Evolutionary conservation across 2,329 filamentous ascomycete genomes (phyloP).

Genomic region (Diplodia corticola): DNA sequence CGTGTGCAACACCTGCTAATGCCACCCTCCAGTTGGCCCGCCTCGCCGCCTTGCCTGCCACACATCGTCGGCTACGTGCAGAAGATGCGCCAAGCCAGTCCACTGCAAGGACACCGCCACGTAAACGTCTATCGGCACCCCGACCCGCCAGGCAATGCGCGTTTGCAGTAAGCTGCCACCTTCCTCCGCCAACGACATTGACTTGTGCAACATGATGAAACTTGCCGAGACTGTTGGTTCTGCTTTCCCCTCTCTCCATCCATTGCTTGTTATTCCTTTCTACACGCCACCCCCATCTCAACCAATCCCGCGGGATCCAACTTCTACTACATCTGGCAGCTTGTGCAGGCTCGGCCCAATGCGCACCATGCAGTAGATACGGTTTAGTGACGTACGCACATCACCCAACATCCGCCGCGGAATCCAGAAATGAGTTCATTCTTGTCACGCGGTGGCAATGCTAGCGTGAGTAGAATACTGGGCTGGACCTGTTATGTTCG

Average conservation of each 20-base stretch:
- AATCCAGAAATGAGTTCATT: neutral
- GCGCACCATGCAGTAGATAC: neutral
- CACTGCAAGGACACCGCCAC: neutral
- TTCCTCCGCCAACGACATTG: neutral
- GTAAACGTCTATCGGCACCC: neutral
- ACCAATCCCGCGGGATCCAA: neutral
- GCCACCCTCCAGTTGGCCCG: neutral
- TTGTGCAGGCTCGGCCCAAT: neutral
- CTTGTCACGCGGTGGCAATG: neutral
- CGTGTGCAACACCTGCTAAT: neutral
- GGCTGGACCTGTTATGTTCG: neutral
- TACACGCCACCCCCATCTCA: neutral
- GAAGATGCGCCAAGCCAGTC: neutral
- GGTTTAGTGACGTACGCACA: neutral
- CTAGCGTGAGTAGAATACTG: neutral
- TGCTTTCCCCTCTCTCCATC: neutral
- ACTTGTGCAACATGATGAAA: slow-evolving; percentile 8
- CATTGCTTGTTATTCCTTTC: neutral
- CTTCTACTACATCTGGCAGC: neutral
- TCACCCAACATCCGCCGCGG: neutral
- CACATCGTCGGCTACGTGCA: slow-evolving; percentile 8
- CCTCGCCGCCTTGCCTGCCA: neutral
- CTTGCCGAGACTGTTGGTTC: neutral
- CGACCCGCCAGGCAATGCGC: neutral
- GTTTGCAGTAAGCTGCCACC: neutral